Percentiles rank a stretch among this genome's conserved stretches.
Evolutionary conservation across 306 rosid species (phyloP).

Genomic region (Rosa rugosa): DNA sequence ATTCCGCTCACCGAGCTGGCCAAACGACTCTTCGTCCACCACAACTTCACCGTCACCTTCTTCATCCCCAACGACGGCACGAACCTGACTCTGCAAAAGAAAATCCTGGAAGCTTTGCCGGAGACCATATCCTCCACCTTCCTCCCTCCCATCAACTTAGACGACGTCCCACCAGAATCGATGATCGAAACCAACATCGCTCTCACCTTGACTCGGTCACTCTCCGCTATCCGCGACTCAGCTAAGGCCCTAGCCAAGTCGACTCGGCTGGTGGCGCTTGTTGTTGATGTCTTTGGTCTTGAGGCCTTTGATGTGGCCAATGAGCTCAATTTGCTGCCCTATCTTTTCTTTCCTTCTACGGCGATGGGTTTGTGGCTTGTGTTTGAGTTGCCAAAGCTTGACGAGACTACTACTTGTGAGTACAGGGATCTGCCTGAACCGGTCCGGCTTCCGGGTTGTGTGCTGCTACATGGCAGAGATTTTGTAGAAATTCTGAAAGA

Average conservation of each 20-base stretch:
- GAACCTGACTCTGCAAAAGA: neutral
- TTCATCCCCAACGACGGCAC: conserved; percentile 22
- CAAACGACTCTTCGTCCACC: conserved; percentile 21
- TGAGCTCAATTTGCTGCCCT: conserved; percentile 13
- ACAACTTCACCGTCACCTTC: conserved; percentile 23
- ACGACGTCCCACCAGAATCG: conserved; percentile 20
- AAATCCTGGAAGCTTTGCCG: conserved; percentile 21
- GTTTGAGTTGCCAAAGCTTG: conserved; percentile 18
- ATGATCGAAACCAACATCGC: neutral
- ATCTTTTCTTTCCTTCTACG: neutral
- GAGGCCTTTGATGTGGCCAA: conserved; percentile 20
- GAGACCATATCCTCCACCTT: neutral
- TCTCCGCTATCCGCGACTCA: conserved; percentile 15
- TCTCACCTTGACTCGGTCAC: conserved; percentile 24
- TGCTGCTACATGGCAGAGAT: conserved; percentile 22
- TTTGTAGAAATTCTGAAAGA: neutral
- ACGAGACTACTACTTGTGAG: conserved; percentile 7
- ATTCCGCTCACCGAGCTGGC: conserved; percentile 28
- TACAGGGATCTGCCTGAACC: conserved; percentile 22
- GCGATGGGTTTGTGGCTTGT: neutral
- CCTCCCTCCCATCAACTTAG: conserved; percentile 26
- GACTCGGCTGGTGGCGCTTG: neutral
- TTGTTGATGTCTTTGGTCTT: conserved; percentile 16
- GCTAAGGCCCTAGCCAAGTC: neutral
- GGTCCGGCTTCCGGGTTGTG: conserved; percentile 27